phyloP scores from a whole-genome alignment of 2,329 filamentous ascomycete species.

The Bipolaris cookei region DNA sequence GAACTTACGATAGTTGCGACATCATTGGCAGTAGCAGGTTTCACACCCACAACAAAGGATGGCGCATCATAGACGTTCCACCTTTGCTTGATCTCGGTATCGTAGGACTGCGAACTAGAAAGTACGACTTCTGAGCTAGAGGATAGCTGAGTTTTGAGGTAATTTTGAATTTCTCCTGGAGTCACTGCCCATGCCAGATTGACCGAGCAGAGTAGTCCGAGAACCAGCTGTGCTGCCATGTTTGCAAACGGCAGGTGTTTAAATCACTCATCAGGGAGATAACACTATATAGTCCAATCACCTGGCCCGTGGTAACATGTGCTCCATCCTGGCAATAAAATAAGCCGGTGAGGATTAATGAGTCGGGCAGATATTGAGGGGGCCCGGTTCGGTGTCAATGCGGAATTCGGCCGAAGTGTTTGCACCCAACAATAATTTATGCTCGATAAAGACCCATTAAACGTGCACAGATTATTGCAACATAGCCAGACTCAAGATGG shows the following conservation, averaged over 20 bases:
- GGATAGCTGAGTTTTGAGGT: slow-evolving; percentile 1
- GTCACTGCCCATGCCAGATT: slow-evolving; percentile 1
- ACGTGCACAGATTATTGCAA: background rate
- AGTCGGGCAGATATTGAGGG: background rate
- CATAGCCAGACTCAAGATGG: background rate
- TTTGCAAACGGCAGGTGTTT: background rate
- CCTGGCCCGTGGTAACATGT: background rate
- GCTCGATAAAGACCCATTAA: background rate
- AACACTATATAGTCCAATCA: background rate
- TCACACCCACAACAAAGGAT: slow-evolving; percentile 7
- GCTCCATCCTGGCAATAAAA: background rate
- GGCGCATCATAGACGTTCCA: slow-evolving; percentile 7
- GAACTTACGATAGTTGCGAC: slow-evolving; percentile 5
- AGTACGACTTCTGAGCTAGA: slow-evolving; percentile 1
- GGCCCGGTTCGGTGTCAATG: slow-evolving; percentile 2
- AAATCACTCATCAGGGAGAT: too few relatives aligned
- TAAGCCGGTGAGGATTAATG: background rate
- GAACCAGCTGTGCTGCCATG: background rate
- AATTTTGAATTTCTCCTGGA: slow-evolving; percentile 2
- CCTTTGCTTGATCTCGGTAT: slow-evolving; percentile 1
- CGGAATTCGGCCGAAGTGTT: background rate
- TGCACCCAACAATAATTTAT: background rate
- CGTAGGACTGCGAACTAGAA: background rate
- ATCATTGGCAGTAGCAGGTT: slow-evolving; percentile 4
- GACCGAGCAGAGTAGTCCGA: background rate